phyloP scores from a whole-genome alignment of 2,329 filamentous ascomycete species.

The Immersiporthe knoxdaviesiana region DNA sequence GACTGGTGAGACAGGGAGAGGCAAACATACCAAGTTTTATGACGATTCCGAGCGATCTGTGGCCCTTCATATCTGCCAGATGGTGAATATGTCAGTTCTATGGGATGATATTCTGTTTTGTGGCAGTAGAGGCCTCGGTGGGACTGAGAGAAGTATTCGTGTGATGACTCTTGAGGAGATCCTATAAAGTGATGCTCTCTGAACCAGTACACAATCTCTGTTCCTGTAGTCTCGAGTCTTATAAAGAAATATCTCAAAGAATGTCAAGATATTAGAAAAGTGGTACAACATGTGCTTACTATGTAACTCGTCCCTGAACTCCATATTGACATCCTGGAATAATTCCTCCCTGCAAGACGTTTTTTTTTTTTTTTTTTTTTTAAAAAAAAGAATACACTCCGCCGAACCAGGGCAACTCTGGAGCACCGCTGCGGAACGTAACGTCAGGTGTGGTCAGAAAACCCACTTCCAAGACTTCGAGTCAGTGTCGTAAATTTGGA shows the following conservation, averaged over 20 bases:
- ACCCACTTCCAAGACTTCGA: neutral
- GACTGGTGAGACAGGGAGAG: neutral
- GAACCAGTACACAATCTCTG: neutral
- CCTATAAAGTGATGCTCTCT: neutral
- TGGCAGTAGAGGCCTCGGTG: neutral
- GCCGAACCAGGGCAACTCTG: neutral
- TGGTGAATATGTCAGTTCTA: conserved; percentile 27
- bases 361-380: no score
- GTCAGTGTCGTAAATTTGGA: neutral
- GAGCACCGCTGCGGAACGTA: neutral
- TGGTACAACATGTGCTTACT: conserved; percentile 25
- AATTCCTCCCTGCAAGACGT: neutral
- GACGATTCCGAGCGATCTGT: conserved; percentile 73
- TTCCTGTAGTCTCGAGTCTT: no score
- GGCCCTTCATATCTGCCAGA: conserved; percentile 63
- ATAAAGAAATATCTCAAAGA: neutral
- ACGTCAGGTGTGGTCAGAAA: neutral
- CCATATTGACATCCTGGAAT: conserved; percentile 27
- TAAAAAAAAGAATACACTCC: neutral
- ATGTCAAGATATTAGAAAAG: neutral
- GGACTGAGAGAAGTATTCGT: conserved; percentile 22
- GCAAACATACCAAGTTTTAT: conserved; percentile 77
- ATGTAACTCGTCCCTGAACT: conserved; percentile 26
- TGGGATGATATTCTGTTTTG: neutral
- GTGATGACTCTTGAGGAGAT: neutral